Conservation (phyloP, 352 stramenopile species). For the Phytophthora europaea region DNA sequence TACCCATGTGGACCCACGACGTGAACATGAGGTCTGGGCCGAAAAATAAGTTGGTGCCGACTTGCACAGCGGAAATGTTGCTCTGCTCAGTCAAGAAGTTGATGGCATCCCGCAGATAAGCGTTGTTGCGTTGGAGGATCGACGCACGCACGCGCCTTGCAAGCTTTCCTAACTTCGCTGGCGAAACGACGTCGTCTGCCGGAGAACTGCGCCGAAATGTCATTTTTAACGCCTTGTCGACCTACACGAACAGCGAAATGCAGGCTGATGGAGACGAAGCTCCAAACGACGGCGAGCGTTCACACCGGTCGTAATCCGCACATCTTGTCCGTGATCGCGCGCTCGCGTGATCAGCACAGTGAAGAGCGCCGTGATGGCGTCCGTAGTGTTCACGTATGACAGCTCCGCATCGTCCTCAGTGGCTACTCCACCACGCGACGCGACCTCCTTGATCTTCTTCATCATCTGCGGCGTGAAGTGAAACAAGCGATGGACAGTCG, state of each 20-base stretch:
- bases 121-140: conserved; percentile 48
- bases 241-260: too few relatives aligned
- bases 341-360: conserved; percentile 59
- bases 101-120: conserved; percentile 59
- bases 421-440: conserved; percentile 8
- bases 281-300: too few relatives aligned
- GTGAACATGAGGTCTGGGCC: conserved; percentile 70
- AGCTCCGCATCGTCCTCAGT: not conserved
- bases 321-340: conserved; percentile 45
- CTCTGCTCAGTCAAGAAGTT: conserved; percentile 52
- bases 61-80: conserved; percentile 44
- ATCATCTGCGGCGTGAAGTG: conserved; percentile 56
- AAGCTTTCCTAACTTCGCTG: conserved; percentile 27
- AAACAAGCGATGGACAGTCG: conserved; percentile 57
- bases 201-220: too few relatives aligned
- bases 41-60: conserved; percentile 59
- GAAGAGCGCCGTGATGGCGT: conserved; percentile 63
- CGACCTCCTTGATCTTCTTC: conserved; percentile 49
- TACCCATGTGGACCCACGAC: conserved; percentile 64
- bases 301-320: too few relatives aligned
- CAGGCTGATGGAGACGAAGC: too few relatives aligned
- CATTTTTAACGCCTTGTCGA: too few relatives aligned
- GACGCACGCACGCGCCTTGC: conserved; percentile 55
- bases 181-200: conserved; percentile 7
- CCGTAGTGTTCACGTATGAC: conserved; percentile 62